These are phyloP conservation scores for Rhizopogon rudus DNA, from an alignment of 768 basidiomycete genomes.

Conservation along the genomic window DNA sequence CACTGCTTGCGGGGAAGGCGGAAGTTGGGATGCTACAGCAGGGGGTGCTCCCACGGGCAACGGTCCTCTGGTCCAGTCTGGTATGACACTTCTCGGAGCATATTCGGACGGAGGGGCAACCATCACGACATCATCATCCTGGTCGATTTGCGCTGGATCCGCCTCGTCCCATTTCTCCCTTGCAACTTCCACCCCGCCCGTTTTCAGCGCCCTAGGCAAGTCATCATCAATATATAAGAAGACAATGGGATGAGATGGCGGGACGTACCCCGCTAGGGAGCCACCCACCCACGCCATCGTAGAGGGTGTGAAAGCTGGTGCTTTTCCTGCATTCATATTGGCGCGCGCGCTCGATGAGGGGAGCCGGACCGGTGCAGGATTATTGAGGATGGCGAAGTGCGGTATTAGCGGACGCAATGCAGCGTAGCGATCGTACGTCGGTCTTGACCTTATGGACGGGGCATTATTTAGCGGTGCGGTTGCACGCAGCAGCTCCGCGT, in stretches of 20 bases:
- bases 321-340: constrained; percentile 66
- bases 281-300: constrained; percentile 91
- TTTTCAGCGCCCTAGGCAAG: constrained; percentile 67
- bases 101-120: constrained; percentile 19
- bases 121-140: constrained; percentile 27
- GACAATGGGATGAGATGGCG: not conserved
- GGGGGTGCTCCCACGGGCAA: constrained; percentile 62
- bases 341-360: constrained; percentile 45
- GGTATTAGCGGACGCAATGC: constrained; percentile 64
- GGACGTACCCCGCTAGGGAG: constrained; percentile 79
- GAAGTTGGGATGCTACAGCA: constrained; percentile 26
- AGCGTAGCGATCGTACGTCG: constrained; percentile 70
- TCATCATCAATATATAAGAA: constrained; percentile 2
- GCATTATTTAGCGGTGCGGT: constrained; percentile 38
- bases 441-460: constrained; percentile 32
- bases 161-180: constrained; percentile 86
- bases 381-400: constrained; percentile 81
- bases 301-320: constrained; percentile 82
- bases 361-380: constrained; percentile 57
- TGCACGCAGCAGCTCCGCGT: constrained; percentile 64
- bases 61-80: constrained; percentile 76
- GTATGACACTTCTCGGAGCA: constrained; percentile 45
- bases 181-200: constrained; percentile 75
- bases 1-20: constrained; percentile 22
- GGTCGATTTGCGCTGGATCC: constrained; percentile 36